Evolutionary conservation across 176 grass and related monocot genomes (phyloP).

Genomic region (Juncus inflexus): DNA sequence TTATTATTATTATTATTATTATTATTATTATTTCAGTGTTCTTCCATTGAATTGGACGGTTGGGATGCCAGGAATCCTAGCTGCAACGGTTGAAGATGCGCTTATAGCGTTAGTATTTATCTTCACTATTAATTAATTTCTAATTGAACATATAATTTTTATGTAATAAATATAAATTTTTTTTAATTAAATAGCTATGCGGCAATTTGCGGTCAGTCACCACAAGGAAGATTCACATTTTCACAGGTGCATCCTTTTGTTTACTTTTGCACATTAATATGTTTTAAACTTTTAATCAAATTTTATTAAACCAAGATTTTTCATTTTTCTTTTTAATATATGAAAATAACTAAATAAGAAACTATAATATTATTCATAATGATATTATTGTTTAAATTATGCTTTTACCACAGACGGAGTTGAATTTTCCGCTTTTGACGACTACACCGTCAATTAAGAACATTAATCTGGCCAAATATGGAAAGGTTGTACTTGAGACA

Average conservation of each 20-base stretch:
- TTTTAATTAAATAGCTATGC: conserved; percentile 51
- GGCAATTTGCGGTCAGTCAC: conserved; percentile 40
- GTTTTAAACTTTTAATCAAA: neutral
- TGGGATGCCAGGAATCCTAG: conserved; percentile 80
- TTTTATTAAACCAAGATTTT: neutral
- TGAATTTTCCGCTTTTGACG: conserved; percentile 61
- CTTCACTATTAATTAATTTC: neutral
- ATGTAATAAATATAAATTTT: neutral
- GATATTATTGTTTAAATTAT: neutral
- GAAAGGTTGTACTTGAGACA: conserved; percentile 33
- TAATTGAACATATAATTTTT: neutral
- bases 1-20: too few relatives aligned
- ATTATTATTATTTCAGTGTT: conserved; percentile 39
- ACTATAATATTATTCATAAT: too few relatives aligned
- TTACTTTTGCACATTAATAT: neutral
- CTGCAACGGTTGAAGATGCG: conserved; percentile 71
- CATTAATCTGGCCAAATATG: conserved; percentile 74
- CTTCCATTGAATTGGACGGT: conserved; percentile 95
- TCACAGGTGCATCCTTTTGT: conserved; percentile 33
- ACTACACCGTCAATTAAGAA: conserved; percentile 30
- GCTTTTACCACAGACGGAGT: conserved; percentile 37
- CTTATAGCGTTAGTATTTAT: conserved; percentile 49
- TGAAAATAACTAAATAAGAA: neutral
- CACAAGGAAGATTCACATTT: conserved; percentile 10
- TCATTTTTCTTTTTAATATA: neutral